Base-by-base conservation (phyloP, 2,329 filamentous ascomycete genomes). In the Aspergillus sp. region DNA sequence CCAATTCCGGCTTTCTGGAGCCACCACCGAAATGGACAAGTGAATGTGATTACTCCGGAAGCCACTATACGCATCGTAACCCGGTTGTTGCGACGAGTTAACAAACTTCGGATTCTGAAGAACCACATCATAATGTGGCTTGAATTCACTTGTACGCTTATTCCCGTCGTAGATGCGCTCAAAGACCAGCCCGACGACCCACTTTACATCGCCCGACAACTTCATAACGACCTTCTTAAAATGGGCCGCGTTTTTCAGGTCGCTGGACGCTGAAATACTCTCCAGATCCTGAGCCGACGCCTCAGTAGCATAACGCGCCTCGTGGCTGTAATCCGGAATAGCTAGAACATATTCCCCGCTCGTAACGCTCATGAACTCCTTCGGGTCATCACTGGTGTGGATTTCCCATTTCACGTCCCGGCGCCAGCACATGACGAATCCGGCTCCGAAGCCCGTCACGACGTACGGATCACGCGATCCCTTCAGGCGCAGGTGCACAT, bases 191-290 rank as follows among this genome's bases (percentile, higher is more conserved):
- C 93, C 94, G 9, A 86, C 83, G 61, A 91, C 78, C 87, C 89
- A 96, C 66, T 88, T 86, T 1, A 98, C 93, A 60, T 93, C 94
- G 9, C 93, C 93, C 3, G 93, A 97, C 8, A 98, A 76, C 68
- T 98, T 98, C 91, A 98, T 97, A 44, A 95, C 81, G 3, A 97
- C 93, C 69, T 98, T 98, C 68, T 95, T 95, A 76, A 98, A 98
- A 0, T 83, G 76, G n/a, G 89, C 86, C 2, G 85, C 82, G 33
- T 85, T 80, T 57, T 82, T 86, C 59, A 78, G 47, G 54, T 77
- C 82, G 49, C 82, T 84, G 9, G 80, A 79, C 43, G 77, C 80
- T 2, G 78, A 72, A 30, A 81, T 73, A 54, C 76, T 84, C 44
- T 81, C 80, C 41, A 76, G 73, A 45, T 82, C 78, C 44, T 71